Evolutionary conservation across 2,329 filamentous ascomycete genomes (phyloP).

Genomic region (Periconia digitata): DNA sequence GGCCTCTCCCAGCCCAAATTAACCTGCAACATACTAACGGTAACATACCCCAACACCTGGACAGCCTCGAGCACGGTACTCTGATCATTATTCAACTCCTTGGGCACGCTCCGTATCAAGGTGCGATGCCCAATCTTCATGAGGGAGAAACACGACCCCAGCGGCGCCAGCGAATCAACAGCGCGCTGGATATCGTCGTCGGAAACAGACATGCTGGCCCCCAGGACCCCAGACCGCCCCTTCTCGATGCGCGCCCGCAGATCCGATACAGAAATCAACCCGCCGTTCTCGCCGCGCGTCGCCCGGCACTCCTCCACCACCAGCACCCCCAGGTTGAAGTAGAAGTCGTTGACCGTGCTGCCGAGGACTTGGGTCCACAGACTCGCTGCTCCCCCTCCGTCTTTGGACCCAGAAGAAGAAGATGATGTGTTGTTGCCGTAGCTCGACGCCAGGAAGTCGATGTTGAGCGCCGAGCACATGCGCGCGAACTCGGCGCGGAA

Average conservation of each 20-base stretch:
- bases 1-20: conserved; percentile 86
- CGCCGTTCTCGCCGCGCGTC: conserved; percentile 88
- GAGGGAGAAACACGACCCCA: conserved; percentile 85
- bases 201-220: conserved; percentile 67
- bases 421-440: conserved; percentile 51
- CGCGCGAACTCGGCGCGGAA: conserved; percentile 97
- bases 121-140: conserved; percentile 79
- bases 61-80: conserved; percentile 88
- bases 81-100: conserved; percentile 94
- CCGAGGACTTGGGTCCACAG: conserved; percentile 94
- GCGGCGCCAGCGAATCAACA: conserved; percentile 80
- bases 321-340: conserved; percentile 94
- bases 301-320: conserved; percentile 90
- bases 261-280: conserved; percentile 82
- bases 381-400: conserved; percentile 60
- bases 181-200: conserved; percentile 93
- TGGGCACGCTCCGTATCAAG: conserved; percentile 90
- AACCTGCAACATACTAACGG: conserved; percentile 80
- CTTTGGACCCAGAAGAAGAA: no score
- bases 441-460: conserved; percentile 77
- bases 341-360: conserved; percentile 93
- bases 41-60: conserved; percentile 87
- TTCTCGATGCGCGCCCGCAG: conserved; percentile 74
- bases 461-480: conserved; percentile 96
- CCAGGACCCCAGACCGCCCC: conserved; percentile 69